Percentiles rank a stretch among this genome's conserved stretches.
phyloP scores from a whole-genome alignment of 768 basidiomycete species.

The Boletus rubropictus region DNA sequence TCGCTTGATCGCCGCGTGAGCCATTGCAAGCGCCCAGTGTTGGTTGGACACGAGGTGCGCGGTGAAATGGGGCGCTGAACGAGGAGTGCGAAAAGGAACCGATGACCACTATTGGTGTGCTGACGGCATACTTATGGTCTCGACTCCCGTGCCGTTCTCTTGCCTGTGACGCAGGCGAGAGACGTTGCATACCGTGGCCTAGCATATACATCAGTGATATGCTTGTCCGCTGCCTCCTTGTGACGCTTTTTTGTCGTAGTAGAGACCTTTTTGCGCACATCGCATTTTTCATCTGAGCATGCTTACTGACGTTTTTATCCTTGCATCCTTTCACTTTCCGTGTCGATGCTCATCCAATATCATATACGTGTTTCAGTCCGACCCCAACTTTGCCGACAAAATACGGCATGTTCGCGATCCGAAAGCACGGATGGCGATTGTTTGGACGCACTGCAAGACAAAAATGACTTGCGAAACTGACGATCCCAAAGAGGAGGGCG shows the following conservation, averaged over 20 bases:
- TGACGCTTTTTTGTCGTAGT: constrained; percentile 37
- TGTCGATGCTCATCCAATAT: constrained; percentile 21
- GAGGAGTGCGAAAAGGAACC: constrained; percentile 74
- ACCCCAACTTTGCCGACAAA: constrained; percentile 79
- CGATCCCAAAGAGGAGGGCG: constrained; percentile 81
- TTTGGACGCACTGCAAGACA: constrained; percentile 82
- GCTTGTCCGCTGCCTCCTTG: constrained; percentile 54
- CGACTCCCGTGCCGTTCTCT: constrained; percentile 37
- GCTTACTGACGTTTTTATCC: constrained; percentile 53
- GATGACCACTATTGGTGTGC: constrained; percentile 17
- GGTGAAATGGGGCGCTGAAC: constrained; percentile 99
- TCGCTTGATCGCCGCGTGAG: constrained; percentile 90
- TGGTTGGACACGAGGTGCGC: constrained; percentile 84
- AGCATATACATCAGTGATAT: constrained; percentile 55
- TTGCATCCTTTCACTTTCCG: constrained; percentile 39
- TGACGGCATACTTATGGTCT: constrained; percentile 21
- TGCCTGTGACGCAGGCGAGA: constrained; percentile 63
- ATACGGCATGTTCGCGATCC: constrained; percentile 83
- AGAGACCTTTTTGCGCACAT: constrained; percentile 25
- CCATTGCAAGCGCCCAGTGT: constrained; percentile 60
- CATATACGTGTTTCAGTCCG: constrained; percentile 51
- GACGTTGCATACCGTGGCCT: constrained; percentile 43
- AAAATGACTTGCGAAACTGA: constrained; percentile 88
- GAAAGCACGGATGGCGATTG: constrained; percentile 80
- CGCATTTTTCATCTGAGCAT: constrained; percentile 30